phyloP scores from a whole-genome alignment of 116 monocot genomes.

The Papilionanthe hybrid region DNA sequence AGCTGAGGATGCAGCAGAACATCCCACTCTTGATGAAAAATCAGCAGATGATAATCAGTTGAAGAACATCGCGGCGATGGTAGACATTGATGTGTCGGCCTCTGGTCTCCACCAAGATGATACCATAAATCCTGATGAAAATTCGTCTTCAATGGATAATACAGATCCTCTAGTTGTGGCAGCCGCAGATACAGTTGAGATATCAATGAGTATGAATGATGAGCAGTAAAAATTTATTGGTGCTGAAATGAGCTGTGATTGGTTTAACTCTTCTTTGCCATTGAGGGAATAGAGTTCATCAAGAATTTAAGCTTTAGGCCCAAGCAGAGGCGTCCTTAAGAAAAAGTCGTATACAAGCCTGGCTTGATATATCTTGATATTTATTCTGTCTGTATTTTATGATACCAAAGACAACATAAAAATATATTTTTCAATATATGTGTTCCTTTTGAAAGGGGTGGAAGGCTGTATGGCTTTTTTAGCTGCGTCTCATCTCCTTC shows the following conservation, averaged over 20 bases:
- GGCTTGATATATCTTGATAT: too few relatives aligned
- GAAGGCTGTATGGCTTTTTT: too few relatives aligned
- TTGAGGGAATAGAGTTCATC: neutral
- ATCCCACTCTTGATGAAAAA: neutral
- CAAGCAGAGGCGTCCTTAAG: neutral
- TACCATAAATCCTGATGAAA: neutral
- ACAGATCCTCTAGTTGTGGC: neutral
- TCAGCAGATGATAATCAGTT: neutral
- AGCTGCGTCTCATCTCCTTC: too few relatives aligned
- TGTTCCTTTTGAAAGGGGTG: too few relatives aligned
- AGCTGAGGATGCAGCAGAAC: neutral
- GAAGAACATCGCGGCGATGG: neutral
- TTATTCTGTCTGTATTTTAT: too few relatives aligned
- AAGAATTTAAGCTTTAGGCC: too few relatives aligned
- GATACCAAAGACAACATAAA: too few relatives aligned
- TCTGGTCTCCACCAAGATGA: neutral
- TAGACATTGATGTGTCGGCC: neutral
- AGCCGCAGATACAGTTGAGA: neutral
- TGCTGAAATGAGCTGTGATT: constrained; percentile 1
- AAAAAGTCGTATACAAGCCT: neutral
- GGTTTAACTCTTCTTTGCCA: neutral
- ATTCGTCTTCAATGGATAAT: neutral
- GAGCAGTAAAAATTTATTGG: neutral
- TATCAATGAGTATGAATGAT: neutral
- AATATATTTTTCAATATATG: too few relatives aligned